A percentile compares a stretch with the other conserved stretches of the same genome.
phyloP scores from a whole-genome alignment of 1,284 basidiomycete species.

The Veloboletus limbatus region DNA sequence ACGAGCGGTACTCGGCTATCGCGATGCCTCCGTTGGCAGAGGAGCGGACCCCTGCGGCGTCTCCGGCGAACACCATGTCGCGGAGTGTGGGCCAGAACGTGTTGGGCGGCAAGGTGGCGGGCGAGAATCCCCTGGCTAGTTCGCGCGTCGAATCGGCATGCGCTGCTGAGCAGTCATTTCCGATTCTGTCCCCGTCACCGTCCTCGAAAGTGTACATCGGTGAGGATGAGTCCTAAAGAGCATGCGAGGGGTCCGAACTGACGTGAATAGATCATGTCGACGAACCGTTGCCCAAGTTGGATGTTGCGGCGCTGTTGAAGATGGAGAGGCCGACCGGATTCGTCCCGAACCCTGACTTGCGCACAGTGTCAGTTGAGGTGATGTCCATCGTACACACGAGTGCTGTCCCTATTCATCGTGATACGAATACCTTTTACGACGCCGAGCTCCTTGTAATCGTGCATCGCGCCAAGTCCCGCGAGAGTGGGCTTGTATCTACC shows the following conservation, averaged over 20 bases:
- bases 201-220: slow-evolving; percentile 30
- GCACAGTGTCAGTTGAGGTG: slow-evolving; percentile 69
- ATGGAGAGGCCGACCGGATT: slow-evolving; percentile 21
- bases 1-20: slow-evolving; percentile 62
- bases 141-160: slow-evolving; percentile 1
- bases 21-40: slow-evolving; percentile 63
- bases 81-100: slow-evolving; percentile 28
- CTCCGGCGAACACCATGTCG: slow-evolving; percentile 54
- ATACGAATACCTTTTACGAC: slow-evolving; percentile 65
- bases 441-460: slow-evolving; percentile 64
- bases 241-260: background rate
- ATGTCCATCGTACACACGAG: slow-evolving; percentile 53
- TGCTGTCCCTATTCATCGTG: slow-evolving; percentile 41
- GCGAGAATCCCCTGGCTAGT: slow-evolving; percentile 11
- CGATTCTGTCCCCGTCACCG: background rate
- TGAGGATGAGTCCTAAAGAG: slow-evolving; percentile 16
- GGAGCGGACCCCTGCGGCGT: slow-evolving; percentile 57
- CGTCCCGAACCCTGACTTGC: slow-evolving; percentile 39
- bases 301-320: slow-evolving; percentile 47
- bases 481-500: slow-evolving; percentile 62
- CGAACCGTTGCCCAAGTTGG: slow-evolving; percentile 46
- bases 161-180: background rate
- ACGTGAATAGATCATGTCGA: slow-evolving; percentile 40
- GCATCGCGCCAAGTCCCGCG: slow-evolving; percentile 61
- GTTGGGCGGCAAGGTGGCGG: slow-evolving; percentile 5